These are phyloP conservation scores for Penicillium taxi DNA, from an alignment of 495 filamentous ascomycete genomes.

Conservation along the genomic window DNA sequence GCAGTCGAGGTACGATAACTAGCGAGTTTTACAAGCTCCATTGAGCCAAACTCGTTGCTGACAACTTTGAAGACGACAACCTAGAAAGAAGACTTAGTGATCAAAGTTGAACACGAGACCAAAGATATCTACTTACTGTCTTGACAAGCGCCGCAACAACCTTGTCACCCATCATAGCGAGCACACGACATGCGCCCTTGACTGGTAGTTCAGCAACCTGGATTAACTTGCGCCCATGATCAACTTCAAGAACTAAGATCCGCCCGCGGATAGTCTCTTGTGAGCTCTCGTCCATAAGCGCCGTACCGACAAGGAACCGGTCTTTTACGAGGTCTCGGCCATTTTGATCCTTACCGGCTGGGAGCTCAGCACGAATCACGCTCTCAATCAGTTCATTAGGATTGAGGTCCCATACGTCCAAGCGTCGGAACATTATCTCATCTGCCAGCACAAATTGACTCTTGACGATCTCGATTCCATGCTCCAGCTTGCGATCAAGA, in stretches of 20 bases:
- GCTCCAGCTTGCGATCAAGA: conserved; percentile 54
- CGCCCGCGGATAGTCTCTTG: conserved; percentile 55
- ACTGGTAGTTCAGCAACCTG: conserved; percentile 54
- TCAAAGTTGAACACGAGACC: not conserved
- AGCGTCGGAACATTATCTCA: conserved; percentile 47
- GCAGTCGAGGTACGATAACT: conserved; percentile 76
- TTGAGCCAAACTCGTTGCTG: conserved; percentile 36
- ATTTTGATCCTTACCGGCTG: conserved; percentile 48
- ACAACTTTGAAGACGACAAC: conserved; percentile 53
- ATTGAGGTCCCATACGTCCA: conserved; percentile 46
- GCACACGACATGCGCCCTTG: conserved; percentile 67
- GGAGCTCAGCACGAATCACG: conserved; percentile 71
- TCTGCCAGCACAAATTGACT: conserved; percentile 56
- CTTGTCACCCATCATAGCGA: conserved; percentile 65
- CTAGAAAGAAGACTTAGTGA: conserved; percentile 16
- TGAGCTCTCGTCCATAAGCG: conserved; percentile 54
- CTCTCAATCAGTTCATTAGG: conserved; percentile 75
- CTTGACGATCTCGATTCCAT: conserved; percentile 50
- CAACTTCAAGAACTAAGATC: conserved; percentile 78
- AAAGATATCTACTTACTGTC: conserved; percentile 50
- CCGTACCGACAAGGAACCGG: conserved; percentile 82
- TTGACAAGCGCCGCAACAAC: conserved; percentile 83
- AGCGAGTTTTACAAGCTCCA: conserved; percentile 55
- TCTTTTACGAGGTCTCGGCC: conserved; percentile 43
- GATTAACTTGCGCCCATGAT: conserved; percentile 61